Base-by-base conservation (phyloP, 2,329 filamentous ascomycete genomes). In the Pseudocercospora fijiensis region DNA sequence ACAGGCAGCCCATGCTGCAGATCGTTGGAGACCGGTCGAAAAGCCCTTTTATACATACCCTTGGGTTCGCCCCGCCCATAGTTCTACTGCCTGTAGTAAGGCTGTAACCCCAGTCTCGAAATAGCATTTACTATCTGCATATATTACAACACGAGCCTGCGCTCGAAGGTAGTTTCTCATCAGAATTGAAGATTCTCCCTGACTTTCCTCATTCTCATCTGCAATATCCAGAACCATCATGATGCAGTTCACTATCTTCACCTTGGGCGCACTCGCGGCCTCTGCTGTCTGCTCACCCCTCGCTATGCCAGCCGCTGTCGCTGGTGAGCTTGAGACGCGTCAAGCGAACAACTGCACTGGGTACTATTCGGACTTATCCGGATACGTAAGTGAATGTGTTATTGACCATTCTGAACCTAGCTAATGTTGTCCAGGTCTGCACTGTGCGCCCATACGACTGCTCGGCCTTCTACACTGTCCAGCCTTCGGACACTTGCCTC, bases 401-500 rank as follows among this genome's bases (percentile, higher is more conserved):
- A n/a, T 30, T 22, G n/a, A 13, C 7, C 18, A 4, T n/a, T n/a
- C n/a, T 10, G 16, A 16, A 53, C 18, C 26, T 28, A 9, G 49
- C 49, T 53, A 16, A 53, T 7, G 18, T 26, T 5, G 18, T 37
- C 26, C 51, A 67, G 65, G 65, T 69, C 60, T 70, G 68, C 61
- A 66, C 63, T 4, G 60, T 67, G 10, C 64, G 67, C 7, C 68
- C 68, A 16, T 67, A 65, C n/a, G 68, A 70, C 62, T 70, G 68
- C 67, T 61, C 64, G 24, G 67, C 65, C 28, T 66, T 67, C 61
- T 76, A 76, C 68, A 65, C 68, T 26, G 70, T 73, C 43, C 64
- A 75, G 37, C 53, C 71, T 22, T 71, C 64, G 49, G 74, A 77
- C 27, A 76, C 66, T 61, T 77, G 75, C 64, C 64, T 69, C 37